Percentiles rank a stretch among this genome's conserved stretches.
Conservation (phyloP, 495 filamentous ascomycete genomes). For the Penicillium canariense region DNA sequence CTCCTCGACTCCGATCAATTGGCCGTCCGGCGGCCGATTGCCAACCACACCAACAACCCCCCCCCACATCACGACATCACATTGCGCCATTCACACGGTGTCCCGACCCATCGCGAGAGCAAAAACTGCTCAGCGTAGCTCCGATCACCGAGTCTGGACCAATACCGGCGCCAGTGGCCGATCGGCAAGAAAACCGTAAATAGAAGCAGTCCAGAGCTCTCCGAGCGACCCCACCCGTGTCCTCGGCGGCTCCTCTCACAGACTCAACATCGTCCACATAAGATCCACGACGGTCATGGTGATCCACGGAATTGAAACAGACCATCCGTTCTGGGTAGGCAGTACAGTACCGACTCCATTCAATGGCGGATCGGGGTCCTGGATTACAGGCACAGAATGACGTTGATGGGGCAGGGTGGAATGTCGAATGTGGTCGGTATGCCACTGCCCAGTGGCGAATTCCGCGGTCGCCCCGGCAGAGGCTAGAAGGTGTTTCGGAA, state of each 20-base stretch:
- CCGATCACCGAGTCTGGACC: background rate
- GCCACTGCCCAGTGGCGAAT: background rate
- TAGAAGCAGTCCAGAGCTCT: slow-evolving; percentile 1
- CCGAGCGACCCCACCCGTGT: too few species aligned
- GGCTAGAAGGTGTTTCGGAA: too few species aligned
- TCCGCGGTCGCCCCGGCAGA: too few species aligned
- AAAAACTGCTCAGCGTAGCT: background rate
- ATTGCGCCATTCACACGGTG: background rate
- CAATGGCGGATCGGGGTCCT: too few species aligned
- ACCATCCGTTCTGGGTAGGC: background rate
- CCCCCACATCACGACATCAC: background rate
- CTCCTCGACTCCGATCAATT: background rate
- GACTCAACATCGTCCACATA: slow-evolving; percentile 6
- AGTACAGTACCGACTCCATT: too few species aligned
- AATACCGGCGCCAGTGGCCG: background rate
- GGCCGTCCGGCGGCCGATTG: slow-evolving; percentile 14
- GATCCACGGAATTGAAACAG: background rate
- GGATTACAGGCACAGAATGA: background rate
- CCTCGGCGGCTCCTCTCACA: slow-evolving; percentile 4
- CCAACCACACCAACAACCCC: slow-evolving; percentile 2
- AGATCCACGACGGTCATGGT: background rate
- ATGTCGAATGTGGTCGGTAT: background rate
- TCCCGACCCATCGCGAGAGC: background rate
- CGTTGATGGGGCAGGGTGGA: background rate
- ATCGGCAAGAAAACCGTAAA: background rate